A percentile compares a stretch with the other conserved stretches of the same genome.
Conservation (phyloP, 2,329 filamentous ascomycete species). For the Neoscytalidium dimidiatum region DNA sequence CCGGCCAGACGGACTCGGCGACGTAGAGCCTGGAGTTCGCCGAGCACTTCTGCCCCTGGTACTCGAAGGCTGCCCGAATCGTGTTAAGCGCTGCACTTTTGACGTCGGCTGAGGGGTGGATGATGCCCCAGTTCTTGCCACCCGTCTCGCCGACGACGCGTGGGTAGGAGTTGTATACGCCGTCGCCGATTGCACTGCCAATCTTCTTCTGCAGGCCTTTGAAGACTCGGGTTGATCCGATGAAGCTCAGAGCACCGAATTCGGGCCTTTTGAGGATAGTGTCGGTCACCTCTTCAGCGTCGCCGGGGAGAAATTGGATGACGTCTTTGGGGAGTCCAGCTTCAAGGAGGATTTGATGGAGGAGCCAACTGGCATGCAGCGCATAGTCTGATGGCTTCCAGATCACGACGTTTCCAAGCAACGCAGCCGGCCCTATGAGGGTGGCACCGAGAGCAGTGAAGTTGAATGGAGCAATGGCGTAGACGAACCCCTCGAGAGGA, state of each 20-base stretch:
- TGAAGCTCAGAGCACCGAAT: slow-evolving; percentile 93
- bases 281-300: slow-evolving; percentile 81
- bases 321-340: slow-evolving; percentile 86
- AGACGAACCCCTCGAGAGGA: slow-evolving; percentile 93
- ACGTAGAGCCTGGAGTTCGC: slow-evolving; percentile 81
- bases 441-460: slow-evolving; percentile 94
- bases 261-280: slow-evolving; percentile 73
- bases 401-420: slow-evolving; percentile 91
- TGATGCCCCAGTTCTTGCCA: slow-evolving; percentile 89
- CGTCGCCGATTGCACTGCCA: slow-evolving; percentile 75
- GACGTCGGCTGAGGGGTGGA: slow-evolving; percentile 76
- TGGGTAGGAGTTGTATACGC: slow-evolving; percentile 80
- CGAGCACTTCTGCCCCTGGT: slow-evolving; percentile 88
- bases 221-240: slow-evolving; percentile 89
- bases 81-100: slow-evolving; percentile 79
- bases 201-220: slow-evolving; percentile 87
- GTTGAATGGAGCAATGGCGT: slow-evolving; percentile 92
- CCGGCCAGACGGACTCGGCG: slow-evolving; percentile 70
- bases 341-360: slow-evolving; percentile 88
- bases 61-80: slow-evolving; percentile 84
- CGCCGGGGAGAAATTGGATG: slow-evolving; percentile 89
- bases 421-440: slow-evolving; percentile 75
- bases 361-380: slow-evolving; percentile 83
- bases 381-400: slow-evolving; percentile 93
- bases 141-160: slow-evolving; percentile 89